A percentile compares a stretch with the other conserved stretches of the same genome.
These are phyloP conservation scores for Arachnomyces sp. DNA, from an alignment of 2,329 filamentous ascomycete genomes.

Conservation along the genomic window DNA sequence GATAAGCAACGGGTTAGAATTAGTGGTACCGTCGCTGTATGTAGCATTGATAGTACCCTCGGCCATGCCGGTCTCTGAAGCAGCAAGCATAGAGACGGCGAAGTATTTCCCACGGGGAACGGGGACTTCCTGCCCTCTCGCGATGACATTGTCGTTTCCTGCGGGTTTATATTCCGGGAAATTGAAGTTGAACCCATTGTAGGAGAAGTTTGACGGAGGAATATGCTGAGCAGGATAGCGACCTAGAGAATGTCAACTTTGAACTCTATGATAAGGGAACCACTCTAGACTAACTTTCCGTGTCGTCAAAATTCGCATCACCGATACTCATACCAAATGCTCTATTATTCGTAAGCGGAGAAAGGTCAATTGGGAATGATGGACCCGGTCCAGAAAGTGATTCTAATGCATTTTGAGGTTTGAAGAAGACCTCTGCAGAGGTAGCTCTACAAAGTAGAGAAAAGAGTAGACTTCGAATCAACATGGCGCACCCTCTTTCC, in stretches of 20 bases:
- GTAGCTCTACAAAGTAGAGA: too few relatives aligned
- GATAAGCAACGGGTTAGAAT: constrained; percentile 25
- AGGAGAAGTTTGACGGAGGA: constrained; percentile 27
- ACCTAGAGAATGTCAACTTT: constrained; percentile 9
- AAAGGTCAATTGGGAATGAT: constrained; percentile 9
- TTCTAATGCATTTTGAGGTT: constrained; percentile 15
- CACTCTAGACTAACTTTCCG: constrained; percentile 12
- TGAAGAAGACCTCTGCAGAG: constrained; percentile 12
- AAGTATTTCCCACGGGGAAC: constrained; percentile 28
- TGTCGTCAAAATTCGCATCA: constrained; percentile 29
- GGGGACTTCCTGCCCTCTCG: constrained; percentile 26
- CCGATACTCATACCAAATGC: constrained; percentile 28
- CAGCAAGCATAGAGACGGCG: constrained; percentile 33
- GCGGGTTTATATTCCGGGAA: constrained; percentile 29
- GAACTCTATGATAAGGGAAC: not conserved
- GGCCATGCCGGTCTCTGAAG: constrained; percentile 31
- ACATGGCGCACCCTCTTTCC: too few relatives aligned
- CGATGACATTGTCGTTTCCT: constrained; percentile 32
- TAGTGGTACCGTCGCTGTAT: constrained; percentile 30
- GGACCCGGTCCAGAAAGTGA: constrained; percentile 6
- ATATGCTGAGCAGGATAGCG: constrained; percentile 32
- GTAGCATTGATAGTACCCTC: constrained; percentile 30
- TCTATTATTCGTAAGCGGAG: constrained; percentile 24
- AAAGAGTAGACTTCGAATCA: too few relatives aligned
- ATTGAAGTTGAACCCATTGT: constrained; percentile 28